phyloP scores from a whole-genome alignment of 2,329 filamentous ascomycete species.

The Cryoendolithus antarcticus region DNA sequence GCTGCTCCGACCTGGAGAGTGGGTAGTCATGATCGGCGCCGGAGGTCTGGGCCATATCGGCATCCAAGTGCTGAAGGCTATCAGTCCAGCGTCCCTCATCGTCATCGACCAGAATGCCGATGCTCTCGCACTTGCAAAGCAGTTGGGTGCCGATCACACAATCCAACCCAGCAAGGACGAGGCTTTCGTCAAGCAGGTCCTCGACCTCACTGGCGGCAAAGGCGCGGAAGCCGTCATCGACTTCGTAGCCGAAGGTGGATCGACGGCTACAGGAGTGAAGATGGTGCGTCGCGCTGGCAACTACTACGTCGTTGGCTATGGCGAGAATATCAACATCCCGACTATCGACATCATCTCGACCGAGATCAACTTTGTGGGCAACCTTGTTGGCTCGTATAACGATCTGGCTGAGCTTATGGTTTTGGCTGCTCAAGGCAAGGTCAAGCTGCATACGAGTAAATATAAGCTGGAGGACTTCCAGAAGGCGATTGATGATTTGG shows the following conservation, averaged over 20 bases:
- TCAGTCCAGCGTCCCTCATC: slow-evolving; percentile 14
- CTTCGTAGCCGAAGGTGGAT: slow-evolving; percentile 15
- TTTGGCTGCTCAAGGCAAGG: slow-evolving; percentile 14
- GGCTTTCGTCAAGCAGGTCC: slow-evolving; percentile 13
- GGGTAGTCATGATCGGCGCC: slow-evolving; percentile 15
- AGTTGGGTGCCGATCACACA: slow-evolving; percentile 15
- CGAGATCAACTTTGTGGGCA: slow-evolving; percentile 17
- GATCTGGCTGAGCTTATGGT: slow-evolving; percentile 16
- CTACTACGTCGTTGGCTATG: slow-evolving; percentile 16
- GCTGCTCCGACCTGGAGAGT: slow-evolving; percentile 13
- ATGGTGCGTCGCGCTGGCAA: slow-evolving; percentile 16
- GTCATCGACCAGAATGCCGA: slow-evolving; percentile 14
- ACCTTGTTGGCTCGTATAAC: slow-evolving; percentile 15
- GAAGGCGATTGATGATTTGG: slow-evolving; percentile 15
- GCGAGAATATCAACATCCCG: slow-evolving; percentile 13
- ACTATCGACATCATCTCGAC: slow-evolving; percentile 16
- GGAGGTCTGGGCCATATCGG: slow-evolving; percentile 15
- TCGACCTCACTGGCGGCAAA: slow-evolving; percentile 12
- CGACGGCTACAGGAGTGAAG: slow-evolving; percentile 14
- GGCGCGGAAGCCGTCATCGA: slow-evolving; percentile 17
- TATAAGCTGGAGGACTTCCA: slow-evolving; percentile 18
- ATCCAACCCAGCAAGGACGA: slow-evolving; percentile 8
- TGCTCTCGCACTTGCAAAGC: slow-evolving; percentile 14
- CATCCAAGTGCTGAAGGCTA: slow-evolving; percentile 16
- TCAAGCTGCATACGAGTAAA: slow-evolving; percentile 13